phyloP scores from a whole-genome alignment of 805 yeast genomes.

The Saturnispora saitoi region DNA sequence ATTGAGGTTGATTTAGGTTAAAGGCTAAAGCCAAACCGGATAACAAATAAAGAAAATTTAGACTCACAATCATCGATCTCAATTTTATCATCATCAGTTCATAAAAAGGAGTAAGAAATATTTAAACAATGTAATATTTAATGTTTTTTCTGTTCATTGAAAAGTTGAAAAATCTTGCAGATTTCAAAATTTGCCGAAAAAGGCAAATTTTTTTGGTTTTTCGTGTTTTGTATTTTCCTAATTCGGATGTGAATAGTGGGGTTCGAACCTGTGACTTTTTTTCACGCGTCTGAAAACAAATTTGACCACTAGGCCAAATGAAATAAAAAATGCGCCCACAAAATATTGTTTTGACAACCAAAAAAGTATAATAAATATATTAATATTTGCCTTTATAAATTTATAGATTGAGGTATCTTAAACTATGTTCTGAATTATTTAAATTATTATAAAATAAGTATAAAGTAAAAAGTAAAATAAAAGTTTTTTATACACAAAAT shows the following conservation, averaged over 20 bases:
- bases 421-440: too few relatives aligned
- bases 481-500: too few relatives aligned
- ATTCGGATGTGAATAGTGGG: background rate
- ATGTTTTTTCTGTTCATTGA: background rate
- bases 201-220: background rate
- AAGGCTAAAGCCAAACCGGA: background rate
- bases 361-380: too few relatives aligned
- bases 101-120: background rate
- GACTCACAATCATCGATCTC: background rate
- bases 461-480: too few relatives aligned
- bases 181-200: background rate
- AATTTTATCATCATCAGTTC: background rate
- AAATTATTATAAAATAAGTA: too few relatives aligned
- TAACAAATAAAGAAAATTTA: background rate
- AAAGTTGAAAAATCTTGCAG: constrained; percentile 2
- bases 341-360: background rate
- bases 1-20: constrained; percentile 4
- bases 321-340: background rate
- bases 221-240: constrained; percentile 3
- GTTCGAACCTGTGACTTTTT: background rate
- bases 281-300: too few relatives aligned
- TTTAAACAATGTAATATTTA: background rate
- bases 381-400: too few relatives aligned
- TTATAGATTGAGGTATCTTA: too few relatives aligned
- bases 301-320: constrained; percentile 1